These are phyloP conservation scores for Lyophyllum semitale DNA, from an alignment of 768 basidiomycete genomes.

Conservation along the genomic window DNA sequence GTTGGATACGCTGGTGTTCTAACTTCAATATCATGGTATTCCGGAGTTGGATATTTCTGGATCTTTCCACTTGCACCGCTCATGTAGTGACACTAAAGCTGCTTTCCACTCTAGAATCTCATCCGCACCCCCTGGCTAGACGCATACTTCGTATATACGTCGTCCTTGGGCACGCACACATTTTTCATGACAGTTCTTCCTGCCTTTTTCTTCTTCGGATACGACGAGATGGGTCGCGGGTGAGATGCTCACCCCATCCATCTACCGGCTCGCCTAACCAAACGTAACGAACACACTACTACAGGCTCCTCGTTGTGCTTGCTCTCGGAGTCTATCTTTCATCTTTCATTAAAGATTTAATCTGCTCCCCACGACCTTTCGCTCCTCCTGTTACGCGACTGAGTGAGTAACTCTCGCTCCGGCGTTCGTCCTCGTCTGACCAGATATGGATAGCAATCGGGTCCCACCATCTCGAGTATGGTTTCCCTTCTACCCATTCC, in stretches of 20 bases:
- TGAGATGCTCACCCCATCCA: constrained; percentile 34
- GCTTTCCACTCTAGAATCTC: constrained; percentile 34
- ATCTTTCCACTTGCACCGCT: not conserved
- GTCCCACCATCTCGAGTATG: constrained; percentile 85
- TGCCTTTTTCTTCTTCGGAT: constrained; percentile 86
- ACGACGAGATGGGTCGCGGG: constrained; percentile 71
- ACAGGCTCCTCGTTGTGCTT: constrained; percentile 68
- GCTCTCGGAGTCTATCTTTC: constrained; percentile 84
- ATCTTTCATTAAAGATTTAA: constrained; percentile 85
- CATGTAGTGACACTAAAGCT: not conserved
- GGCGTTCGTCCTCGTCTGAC: not conserved
- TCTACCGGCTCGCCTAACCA: not conserved
- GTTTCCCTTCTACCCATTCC: constrained; percentile 94
- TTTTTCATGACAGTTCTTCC: constrained; percentile 95
- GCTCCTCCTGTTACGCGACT: constrained; percentile 90
- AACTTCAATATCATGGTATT: no score
- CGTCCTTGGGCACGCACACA: constrained; percentile 80
- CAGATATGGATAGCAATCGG: constrained; percentile 57
- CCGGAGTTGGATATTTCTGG: no score
- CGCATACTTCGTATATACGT: constrained; percentile 81
- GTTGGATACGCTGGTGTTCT: no score
- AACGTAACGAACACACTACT: not conserved
- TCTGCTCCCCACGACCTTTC: constrained; percentile 89
- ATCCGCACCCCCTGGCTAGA: constrained; percentile 73
- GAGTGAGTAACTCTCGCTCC: constrained; percentile 47